A percentile compares a stretch with the other conserved stretches of the same genome.
Conservation (phyloP, 495 filamentous ascomycete species). For the Bacidia gigantensis region DNA sequence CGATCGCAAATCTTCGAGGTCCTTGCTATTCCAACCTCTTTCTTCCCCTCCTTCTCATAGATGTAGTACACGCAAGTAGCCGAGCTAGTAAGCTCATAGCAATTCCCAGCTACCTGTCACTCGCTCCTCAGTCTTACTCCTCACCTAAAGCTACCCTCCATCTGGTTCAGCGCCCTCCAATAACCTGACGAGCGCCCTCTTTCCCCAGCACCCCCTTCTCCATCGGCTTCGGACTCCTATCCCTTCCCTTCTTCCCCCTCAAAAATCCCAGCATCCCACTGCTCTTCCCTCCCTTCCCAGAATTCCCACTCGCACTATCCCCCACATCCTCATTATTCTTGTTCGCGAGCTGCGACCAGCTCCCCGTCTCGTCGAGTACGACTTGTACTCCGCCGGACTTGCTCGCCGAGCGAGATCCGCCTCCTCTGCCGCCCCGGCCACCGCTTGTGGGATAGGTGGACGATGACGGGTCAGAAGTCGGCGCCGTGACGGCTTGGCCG, state of each 20-base stretch:
- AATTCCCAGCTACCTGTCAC: too few species aligned
- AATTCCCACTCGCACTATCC: constrained; percentile 30
- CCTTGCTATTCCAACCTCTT: too few species aligned
- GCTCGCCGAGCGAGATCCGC: constrained; percentile 44
- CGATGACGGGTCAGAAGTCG: constrained; percentile 15
- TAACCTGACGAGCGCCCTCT: constrained; percentile 74
- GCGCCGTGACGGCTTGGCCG: constrained; percentile 7
- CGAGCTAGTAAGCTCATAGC: too few species aligned
- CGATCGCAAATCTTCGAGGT: too few species aligned
- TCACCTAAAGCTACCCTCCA: too few species aligned
- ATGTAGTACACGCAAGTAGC: too few species aligned
- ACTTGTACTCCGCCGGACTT: constrained; percentile 82
- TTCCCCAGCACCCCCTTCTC: constrained; percentile 90
- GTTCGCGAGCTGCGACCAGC: constrained; percentile 70
- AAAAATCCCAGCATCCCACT: constrained; percentile 83
- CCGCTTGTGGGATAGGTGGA: too few species aligned
- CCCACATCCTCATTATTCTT: constrained; percentile 58
- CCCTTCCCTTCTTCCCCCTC: constrained; percentile 74
- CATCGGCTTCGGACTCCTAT: constrained; percentile 84
- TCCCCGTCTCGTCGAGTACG: constrained; percentile 73
- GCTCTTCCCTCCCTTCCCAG: constrained; percentile 25
- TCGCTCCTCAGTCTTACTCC: too few species aligned
- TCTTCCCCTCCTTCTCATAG: too few species aligned
- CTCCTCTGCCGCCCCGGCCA: constrained; percentile 11
- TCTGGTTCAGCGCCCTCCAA: constrained; percentile 21